Evolutionary conservation across 2,329 filamentous ascomycete species (phyloP), one percentile per base, ranked within the genome.

Genomic region (Epichloe aotearoae): DNA sequence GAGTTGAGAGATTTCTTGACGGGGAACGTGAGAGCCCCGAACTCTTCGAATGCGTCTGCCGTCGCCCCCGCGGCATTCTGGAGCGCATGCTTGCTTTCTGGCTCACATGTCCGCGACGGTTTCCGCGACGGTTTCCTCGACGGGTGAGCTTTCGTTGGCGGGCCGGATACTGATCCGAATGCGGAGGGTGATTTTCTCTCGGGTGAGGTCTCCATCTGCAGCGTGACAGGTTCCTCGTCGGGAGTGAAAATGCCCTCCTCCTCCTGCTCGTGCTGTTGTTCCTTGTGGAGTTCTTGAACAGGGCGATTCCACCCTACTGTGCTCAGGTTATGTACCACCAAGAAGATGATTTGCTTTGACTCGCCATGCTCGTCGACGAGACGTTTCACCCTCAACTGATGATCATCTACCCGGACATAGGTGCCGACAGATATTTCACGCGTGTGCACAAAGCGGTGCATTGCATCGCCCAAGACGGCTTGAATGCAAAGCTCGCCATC

Each of bases 401-500:
- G 73, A 8, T 59, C 56, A 30, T 72, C 67, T n/a, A 76, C 57
- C 38, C 66, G 67, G 20, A 79, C 67, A 56, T 76, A 77, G 41
- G 69, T 70, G 1, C 76, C 76, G 11, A 72, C 63, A 4, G 62
- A 63, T 37, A 79, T 56, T n/a, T 71, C 66, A 2, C 68, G 69
- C 1, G 58, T 59, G 40, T 75, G 68, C 8, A 77, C 64, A n/a
- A 75, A 68, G 4, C 68, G 65, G 47, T 79, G 74, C 62, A 74
- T 66, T 45, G 68, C 67, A 1, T 67, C 62, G 6, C 62, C 61
- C 41, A 79, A 59, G 7, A 80, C 60, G 0, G 74, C 74, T 58
- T 80, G 76, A n/a, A 80, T 67, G 55, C 73, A 78, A 3, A 77
- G 59, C 56, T 73, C 66, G 1, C 76, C 75, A 54, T 80, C 76